Conservation (phyloP, 768 basidiomycete genomes). For the Tulasnella sp. region DNA sequence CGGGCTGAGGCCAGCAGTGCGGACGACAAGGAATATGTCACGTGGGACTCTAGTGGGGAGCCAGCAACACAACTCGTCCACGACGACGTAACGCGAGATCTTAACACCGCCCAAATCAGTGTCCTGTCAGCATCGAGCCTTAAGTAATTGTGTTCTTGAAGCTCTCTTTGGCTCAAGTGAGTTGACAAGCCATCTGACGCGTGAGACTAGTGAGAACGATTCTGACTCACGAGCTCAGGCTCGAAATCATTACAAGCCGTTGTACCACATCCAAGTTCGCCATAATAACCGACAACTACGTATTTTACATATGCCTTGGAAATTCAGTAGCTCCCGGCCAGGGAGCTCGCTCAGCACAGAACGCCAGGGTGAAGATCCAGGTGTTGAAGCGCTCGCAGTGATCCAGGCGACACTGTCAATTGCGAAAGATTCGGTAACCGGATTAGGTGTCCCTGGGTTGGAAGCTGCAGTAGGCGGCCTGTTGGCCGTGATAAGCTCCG, state of each 20-base stretch:
- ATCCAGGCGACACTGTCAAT: conserved; percentile 2
- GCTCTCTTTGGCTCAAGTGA: not conserved
- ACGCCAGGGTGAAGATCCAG: not conserved
- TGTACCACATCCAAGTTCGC: not conserved
- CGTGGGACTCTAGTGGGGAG: too few relatives aligned
- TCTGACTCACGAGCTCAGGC: not conserved
- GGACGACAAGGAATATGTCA: too few relatives aligned
- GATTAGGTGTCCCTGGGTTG: conserved; percentile 4
- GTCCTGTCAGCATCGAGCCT: too few relatives aligned
- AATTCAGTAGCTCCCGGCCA: not conserved
- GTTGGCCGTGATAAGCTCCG: not conserved
- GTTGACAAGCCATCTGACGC: not conserved
- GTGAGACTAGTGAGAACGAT: not conserved
- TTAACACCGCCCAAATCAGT: too few relatives aligned
- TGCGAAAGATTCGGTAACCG: conserved; percentile 1
- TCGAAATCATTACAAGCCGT: not conserved
- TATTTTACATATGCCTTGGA: not conserved
- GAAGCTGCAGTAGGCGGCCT: not conserved
- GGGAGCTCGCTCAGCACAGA: not conserved
- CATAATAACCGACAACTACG: not conserved
- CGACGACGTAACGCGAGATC: too few relatives aligned
- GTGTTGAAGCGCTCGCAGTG: not conserved
- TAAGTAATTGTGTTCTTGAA: not conserved
- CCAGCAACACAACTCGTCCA: too few relatives aligned
- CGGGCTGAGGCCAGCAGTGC: too few relatives aligned